Evolutionary conservation across 352 stramenopile genomes (phyloP).

Genomic region (Phytophthora gonapodyides): DNA sequence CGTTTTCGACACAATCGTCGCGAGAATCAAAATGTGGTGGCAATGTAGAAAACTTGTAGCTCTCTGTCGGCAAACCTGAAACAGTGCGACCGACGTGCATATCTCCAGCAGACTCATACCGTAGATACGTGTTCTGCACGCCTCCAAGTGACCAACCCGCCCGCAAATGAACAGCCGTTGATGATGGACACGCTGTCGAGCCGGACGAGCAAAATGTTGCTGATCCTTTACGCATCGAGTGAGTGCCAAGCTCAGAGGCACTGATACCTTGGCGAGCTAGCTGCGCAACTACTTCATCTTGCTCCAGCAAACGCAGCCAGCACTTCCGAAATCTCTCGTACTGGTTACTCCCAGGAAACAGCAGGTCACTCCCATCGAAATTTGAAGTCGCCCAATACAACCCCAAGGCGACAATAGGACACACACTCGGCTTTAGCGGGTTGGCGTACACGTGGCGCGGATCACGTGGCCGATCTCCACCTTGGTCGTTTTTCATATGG

Average conservation of each 20-base stretch:
- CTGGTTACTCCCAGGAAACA: background rate
- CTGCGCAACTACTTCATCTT: constrained; percentile 11
- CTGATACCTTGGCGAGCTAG: constrained; percentile 12
- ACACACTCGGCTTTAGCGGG: background rate
- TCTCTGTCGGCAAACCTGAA: background rate
- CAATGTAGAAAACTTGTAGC: constrained; percentile 20
- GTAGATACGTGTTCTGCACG: constrained; percentile 17
- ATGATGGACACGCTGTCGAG: constrained; percentile 24
- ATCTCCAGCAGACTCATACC: constrained; percentile 20
- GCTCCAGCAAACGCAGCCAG: background rate
- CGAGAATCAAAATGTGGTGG: constrained; percentile 14
- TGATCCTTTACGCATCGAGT: constrained; percentile 29
- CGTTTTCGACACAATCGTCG: constrained; percentile 1
- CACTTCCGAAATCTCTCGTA: background rate
- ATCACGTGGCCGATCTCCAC: constrained; percentile 2
- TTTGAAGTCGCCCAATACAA: background rate
- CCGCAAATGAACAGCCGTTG: constrained; percentile 16
- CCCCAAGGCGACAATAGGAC: background rate
- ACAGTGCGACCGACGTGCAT: constrained; percentile 27
- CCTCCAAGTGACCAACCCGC: constrained; percentile 18
- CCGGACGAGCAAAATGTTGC: constrained; percentile 24
- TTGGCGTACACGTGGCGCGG: constrained; percentile 11
- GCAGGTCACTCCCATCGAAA: background rate
- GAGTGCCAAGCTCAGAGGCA: constrained; percentile 13
- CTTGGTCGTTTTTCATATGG: constrained; percentile 45